Conservation (phyloP, 140 eudicot genomes). For the Ambrosia hybrid region DNA sequence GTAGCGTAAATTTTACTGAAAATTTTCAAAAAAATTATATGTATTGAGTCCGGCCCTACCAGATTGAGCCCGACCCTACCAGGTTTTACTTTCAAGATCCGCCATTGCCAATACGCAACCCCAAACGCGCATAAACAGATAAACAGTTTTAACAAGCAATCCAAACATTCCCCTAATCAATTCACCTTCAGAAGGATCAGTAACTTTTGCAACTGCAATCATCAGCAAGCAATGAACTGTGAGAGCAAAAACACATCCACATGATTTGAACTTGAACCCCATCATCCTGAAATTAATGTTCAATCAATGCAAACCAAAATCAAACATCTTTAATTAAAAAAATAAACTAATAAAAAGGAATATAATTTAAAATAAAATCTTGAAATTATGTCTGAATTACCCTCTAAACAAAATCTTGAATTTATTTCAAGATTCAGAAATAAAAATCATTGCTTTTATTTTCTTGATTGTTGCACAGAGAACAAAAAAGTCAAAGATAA, state of each 20-base stretch:
- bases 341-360: neutral
- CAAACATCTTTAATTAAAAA: slow-evolving; percentile 3
- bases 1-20: too few species aligned
- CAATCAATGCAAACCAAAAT: slow-evolving; percentile 4
- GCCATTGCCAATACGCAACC: neutral
- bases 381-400: slow-evolving; percentile 13
- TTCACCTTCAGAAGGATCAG: slow-evolving; percentile 43
- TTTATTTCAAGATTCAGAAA: slow-evolving; percentile 1
- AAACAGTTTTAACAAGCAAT: neutral
- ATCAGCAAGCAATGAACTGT: slow-evolving; percentile 23
- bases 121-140: neutral
- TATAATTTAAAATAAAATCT: neutral
- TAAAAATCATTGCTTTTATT: slow-evolving; percentile 4
- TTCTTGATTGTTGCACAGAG: slow-evolving; percentile 7
- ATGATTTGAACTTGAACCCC: slow-evolving; percentile 43
- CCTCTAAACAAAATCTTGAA: slow-evolving; percentile 2
- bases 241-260: slow-evolving; percentile 31
- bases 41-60: too few species aligned
- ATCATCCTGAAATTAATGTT: slow-evolving; percentile 32
- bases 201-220: slow-evolving; percentile 40
- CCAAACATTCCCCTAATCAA: neutral
- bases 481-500: slow-evolving; percentile 17
- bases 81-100: too few species aligned
- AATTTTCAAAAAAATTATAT: too few species aligned
- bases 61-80: too few species aligned